Evolutionary conservation across 2,329 filamentous ascomycete species (phyloP), one percentile per base, ranked within the genome.

Genomic region (Alternaria brassicae): DNA sequence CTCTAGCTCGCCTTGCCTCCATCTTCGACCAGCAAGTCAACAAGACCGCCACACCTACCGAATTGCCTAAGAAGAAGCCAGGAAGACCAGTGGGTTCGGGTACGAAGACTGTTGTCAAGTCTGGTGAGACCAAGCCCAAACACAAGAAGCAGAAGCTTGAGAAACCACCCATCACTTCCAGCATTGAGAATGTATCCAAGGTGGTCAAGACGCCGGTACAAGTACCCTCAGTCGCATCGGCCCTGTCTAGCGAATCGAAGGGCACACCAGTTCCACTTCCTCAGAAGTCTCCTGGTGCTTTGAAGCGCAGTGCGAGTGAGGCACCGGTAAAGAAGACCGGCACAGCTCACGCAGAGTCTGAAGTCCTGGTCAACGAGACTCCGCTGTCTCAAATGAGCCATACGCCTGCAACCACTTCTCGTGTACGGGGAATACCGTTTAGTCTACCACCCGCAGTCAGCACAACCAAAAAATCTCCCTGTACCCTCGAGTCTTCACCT

Each of bases 331-430:
- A 41, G n/a, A 37, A 45, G 9, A 21, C 19, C 9, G 55, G 44
- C 12, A 8, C 45, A 6, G 42, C 39, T 9, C 27, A 17, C 5
- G 12, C 21, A 15, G 53, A 60, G 8, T 53, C 60, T 15, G 47
- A 63, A 15, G 39, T 64, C 28, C 50, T 66, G 10, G 58, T 65
- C 6, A 17, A 30, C 5, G 63, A 69, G 23, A 70, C 68, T 17
- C 63, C 65, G 23, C 56, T 61, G 3, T 65, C 61, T 2, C 51
- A 61, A n/a, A 54, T 60, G n/a, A 13, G 47, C 8, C 51, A 34
- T 17, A 56, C 50, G 3, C 42, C 32, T 30, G 28, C 45, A 12
- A 53, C n/a, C 5, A 34, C 36, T 12, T 44, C 51, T 9, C 50
- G 44, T 8, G 58, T 61, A 36, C 49, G 59, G 12, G 56, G 60